phyloP scores from a whole-genome alignment of 208 protist genomes.

The Giardia muris region DNA sequence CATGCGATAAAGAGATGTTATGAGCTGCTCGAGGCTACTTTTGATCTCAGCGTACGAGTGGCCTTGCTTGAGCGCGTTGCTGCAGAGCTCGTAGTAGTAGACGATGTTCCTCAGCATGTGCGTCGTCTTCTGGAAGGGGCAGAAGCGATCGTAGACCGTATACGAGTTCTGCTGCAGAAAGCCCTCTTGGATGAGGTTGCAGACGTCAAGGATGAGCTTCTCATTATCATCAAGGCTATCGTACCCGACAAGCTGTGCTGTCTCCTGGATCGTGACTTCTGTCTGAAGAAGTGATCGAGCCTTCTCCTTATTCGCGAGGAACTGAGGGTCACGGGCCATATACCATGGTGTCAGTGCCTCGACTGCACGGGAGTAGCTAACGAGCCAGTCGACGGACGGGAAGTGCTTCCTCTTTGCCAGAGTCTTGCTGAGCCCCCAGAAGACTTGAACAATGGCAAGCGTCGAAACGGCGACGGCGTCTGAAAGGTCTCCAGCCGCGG shows the following conservation, averaged over 20 bases:
- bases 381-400: slow-evolving; percentile 97
- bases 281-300: slow-evolving; percentile 82
- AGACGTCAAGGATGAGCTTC: slow-evolving; percentile 94
- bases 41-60: background rate
- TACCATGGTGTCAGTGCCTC: slow-evolving; percentile 86
- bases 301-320: slow-evolving; percentile 60
- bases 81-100: slow-evolving; percentile 29
- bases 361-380: slow-evolving; percentile 96
- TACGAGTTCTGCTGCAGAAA: slow-evolving; percentile 99
- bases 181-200: slow-evolving; percentile 94
- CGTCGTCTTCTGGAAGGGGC: slow-evolving; percentile 87
- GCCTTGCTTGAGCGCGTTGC: background rate
- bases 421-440: slow-evolving; percentile 99
- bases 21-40: background rate
- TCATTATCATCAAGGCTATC: slow-evolving; percentile 96
- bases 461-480: slow-evolving; percentile 33
- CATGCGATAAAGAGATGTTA: background rate
- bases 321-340: slow-evolving; percentile 71
- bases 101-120: slow-evolving; percentile 58
- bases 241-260: slow-evolving; percentile 95
- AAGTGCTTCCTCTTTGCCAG: slow-evolving; percentile 99
- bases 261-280: slow-evolving; percentile 96
- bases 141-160: slow-evolving; percentile 55
- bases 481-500: slow-evolving; percentile 95
- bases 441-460: slow-evolving; percentile 50